A percentile compares a stretch with the other conserved stretches of the same genome.
phyloP scores from a whole-genome alignment of 1,139 yeast genomes.

The Candida sp. region DNA sequence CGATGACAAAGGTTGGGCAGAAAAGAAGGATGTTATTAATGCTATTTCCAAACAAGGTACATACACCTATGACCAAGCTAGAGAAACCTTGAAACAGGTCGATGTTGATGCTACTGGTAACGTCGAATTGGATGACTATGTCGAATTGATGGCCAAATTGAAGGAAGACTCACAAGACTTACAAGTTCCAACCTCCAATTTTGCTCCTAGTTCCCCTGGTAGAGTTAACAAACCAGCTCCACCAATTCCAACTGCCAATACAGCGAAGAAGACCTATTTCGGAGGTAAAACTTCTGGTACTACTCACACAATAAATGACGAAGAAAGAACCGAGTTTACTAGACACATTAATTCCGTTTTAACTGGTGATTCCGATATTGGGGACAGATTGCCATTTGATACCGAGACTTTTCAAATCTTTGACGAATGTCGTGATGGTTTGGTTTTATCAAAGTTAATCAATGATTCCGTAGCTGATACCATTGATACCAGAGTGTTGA shows the following conservation, averaged over 20 bases:
- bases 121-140: slow-evolving; percentile 95
- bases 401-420: slow-evolving; percentile 93
- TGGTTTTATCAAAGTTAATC: slow-evolving; percentile 87
- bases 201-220: slow-evolving; percentile 22
- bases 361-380: slow-evolving; percentile 87
- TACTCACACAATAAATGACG: slow-evolving; percentile 97
- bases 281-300: slow-evolving; percentile 83
- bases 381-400: slow-evolving; percentile 85
- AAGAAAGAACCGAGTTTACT: slow-evolving; percentile 94
- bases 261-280: slow-evolving; percentile 70
- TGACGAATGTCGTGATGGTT: slow-evolving; percentile 96
- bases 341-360: slow-evolving; percentile 92
- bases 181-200: slow-evolving; percentile 10
- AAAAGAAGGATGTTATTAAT: slow-evolving; percentile 85
- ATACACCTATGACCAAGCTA: slow-evolving; percentile 85
- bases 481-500: slow-evolving; percentile 95
- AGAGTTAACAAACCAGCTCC: slow-evolving; percentile 18
- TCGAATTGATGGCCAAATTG: slow-evolving; percentile 74
- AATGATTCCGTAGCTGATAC: slow-evolving; percentile 98
- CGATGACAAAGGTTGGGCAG: slow-evolving; percentile 95
- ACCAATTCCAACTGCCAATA: slow-evolving; percentile 47
- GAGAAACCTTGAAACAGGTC: slow-evolving; percentile 88
- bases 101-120: slow-evolving; percentile 96
- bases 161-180: slow-evolving; percentile 29
- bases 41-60: slow-evolving; percentile 76